Base-by-base conservation (phyloP, 352 stramenopile genomes). In the Globisporangium spinosum region DNA sequence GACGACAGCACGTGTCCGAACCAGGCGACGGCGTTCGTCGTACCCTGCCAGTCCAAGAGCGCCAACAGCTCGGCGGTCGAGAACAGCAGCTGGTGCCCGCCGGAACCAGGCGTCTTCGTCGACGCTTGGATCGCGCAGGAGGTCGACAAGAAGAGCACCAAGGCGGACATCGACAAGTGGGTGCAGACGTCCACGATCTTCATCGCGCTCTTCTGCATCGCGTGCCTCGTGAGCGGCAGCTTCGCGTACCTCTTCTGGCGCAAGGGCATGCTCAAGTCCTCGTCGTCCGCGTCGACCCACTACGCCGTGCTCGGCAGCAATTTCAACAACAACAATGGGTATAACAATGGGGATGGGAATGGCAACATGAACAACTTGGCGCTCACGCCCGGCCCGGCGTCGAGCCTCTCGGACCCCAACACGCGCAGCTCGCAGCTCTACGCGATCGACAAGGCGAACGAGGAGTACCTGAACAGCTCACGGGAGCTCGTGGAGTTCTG, bases 401-500 rank as follows among this genome's bases (percentile, higher is more conserved):
- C 34, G 23, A 53, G 23, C n/a, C 32, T 66, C 29, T 29, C 29
- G 38, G 43, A 67, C 23, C 65, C 47, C n/a, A 12, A 40, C 4
- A 53, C 61, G 20, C 61, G 29, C n/a, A 66, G 61, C 32, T 68
- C 58, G 8, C 64, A 54, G 29, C 55, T 58, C 17, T 34, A 53
- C n/a, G 56, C 29, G 5, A 59, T 72, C 54, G 61, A 59, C 3
- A 57, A 54, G 15, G n/a, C 25, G 6, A 72, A 75, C 43, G 61
- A 70, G 32, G 58, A 47, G n/a, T 40, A 65, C 20, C 55, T 66
- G 7, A 15, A 25, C 5, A 23, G 59, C 29, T 83, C 80, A 3
- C 63, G 70, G 5, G 76, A 87, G 43, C 63, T 89, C 25, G 51
- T 65, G 10, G 68, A 64, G 0, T 80, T 89, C 13, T 77, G 75